phyloP scores from a whole-genome alignment of 1,139 yeast genomes.

The Sugiyamaella japonica region DNA sequence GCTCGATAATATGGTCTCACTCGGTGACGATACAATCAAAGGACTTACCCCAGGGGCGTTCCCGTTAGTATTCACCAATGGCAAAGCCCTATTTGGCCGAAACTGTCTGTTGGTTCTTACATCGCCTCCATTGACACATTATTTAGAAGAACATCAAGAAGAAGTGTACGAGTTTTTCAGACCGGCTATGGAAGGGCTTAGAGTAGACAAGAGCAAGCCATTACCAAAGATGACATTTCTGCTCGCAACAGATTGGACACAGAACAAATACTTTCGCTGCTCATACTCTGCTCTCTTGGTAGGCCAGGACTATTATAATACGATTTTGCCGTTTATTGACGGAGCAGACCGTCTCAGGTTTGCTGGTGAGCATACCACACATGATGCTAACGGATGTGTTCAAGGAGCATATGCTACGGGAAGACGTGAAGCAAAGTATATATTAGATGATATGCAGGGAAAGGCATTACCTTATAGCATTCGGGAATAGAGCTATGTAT shows the following conservation, averaged over 20 bases:
- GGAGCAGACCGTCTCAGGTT: constrained; percentile 62
- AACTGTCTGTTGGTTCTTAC: constrained; percentile 29
- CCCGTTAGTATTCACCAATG: constrained; percentile 54
- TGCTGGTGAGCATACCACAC: constrained; percentile 79
- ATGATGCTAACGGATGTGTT: constrained; percentile 78
- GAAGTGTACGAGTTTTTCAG: constrained; percentile 48
- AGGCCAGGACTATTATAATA: constrained; percentile 65
- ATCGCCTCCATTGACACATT: constrained; percentile 52
- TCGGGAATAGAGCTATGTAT: not conserved
- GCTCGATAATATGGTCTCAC: constrained; percentile 52
- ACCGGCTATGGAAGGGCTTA: constrained; percentile 44
- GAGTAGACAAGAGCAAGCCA: constrained; percentile 27
- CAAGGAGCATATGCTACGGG: constrained; percentile 84
- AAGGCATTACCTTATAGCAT: constrained; percentile 9
- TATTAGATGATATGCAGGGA: constrained; percentile 14
- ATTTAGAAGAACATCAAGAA: constrained; percentile 47
- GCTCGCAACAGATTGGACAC: constrained; percentile 68
- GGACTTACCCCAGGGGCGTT: constrained; percentile 31
- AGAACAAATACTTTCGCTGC: constrained; percentile 67
- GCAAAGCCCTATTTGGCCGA: constrained; percentile 37
- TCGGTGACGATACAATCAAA: constrained; percentile 24
- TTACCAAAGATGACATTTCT: constrained; percentile 49
- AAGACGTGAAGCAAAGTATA: constrained; percentile 55
- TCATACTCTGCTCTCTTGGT: constrained; percentile 70
- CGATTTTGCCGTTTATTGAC: constrained; percentile 54